Conservation (phyloP, 305 asterid species). For the Fraxinus velutina region DNA sequence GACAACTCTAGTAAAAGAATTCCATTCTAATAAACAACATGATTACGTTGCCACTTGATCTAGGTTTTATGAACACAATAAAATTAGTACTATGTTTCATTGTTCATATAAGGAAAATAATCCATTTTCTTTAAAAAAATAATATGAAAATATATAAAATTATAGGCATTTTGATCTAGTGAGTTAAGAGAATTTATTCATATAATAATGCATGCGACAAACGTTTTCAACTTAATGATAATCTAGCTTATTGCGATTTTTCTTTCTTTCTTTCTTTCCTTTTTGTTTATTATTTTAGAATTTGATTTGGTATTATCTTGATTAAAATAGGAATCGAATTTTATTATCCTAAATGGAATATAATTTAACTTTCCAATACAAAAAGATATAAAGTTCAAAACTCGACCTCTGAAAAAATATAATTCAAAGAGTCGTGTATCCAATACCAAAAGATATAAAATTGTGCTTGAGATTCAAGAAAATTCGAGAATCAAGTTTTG, state of each 20-base stretch:
- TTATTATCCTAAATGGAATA: too few relatives aligned
- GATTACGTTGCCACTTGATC: neutral
- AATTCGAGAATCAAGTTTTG: neutral
- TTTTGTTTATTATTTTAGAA: too few relatives aligned
- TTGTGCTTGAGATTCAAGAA: neutral
- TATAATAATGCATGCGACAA: neutral
- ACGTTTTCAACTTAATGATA: neutral
- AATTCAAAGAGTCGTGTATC: neutral
- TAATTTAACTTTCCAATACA: too few relatives aligned
- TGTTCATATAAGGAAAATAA: neutral
- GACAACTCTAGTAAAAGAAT: neutral
- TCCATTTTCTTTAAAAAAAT: too few relatives aligned
- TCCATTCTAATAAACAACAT: neutral
- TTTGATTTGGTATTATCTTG: neutral
- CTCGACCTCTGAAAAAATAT: neutral
- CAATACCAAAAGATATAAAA: neutral
- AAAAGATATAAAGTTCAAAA: neutral
- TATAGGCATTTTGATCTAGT: neutral
- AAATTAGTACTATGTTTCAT: neutral
- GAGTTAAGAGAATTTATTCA: neutral
- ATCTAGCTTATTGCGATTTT: neutral
- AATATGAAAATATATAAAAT: neutral
- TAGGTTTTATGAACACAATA: neutral
- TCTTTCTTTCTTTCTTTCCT: too few relatives aligned
- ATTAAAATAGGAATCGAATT: neutral